These are phyloP conservation scores for Sclerotiophoma versabilis DNA, from an alignment of 2,329 filamentous ascomycete genomes.

Conservation along the genomic window DNA sequence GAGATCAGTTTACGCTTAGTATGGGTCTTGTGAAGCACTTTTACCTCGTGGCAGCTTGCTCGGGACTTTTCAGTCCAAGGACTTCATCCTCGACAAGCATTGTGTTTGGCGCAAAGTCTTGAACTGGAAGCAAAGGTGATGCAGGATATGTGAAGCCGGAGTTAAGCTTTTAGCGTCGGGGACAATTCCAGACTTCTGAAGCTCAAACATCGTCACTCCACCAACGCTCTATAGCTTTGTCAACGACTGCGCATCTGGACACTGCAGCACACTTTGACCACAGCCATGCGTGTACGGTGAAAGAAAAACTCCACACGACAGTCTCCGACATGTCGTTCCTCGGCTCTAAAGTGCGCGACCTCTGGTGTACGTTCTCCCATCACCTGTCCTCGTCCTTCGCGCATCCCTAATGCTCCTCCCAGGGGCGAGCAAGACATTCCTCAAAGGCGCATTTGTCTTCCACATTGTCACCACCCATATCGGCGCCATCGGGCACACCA, in stretches of 20 bases:
- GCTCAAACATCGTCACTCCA: constrained; percentile 3
- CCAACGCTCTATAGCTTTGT: neutral
- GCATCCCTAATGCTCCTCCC: constrained; percentile 2
- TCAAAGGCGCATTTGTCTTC: constrained; percentile 27
- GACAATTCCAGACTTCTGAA: constrained; percentile 11
- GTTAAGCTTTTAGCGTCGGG: constrained; percentile 32
- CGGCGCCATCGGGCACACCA: constrained; percentile 65
- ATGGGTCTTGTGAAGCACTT: neutral
- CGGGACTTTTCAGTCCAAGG: constrained; percentile 24
- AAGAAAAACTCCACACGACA: neutral
- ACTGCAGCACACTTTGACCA: neutral
- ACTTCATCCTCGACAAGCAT: constrained; percentile 31
- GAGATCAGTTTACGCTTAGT: neutral
- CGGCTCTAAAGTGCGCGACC: constrained; percentile 9
- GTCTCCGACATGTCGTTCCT: constrained; percentile 9
- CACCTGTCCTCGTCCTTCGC: neutral
- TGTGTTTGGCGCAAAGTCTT: neutral
- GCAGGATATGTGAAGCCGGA: constrained; percentile 8
- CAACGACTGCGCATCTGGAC: neutral
- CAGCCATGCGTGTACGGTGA: constrained; percentile 11
- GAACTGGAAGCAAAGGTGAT: neutral
- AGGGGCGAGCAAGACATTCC: constrained; percentile 21
- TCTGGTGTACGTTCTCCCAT: constrained; percentile 8
- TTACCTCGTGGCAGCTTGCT: constrained; percentile 30
- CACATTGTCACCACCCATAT: constrained; percentile 60